phyloP scores from a whole-genome alignment of 805 yeast genomes.

The Saturnispora zaruensis region DNA sequence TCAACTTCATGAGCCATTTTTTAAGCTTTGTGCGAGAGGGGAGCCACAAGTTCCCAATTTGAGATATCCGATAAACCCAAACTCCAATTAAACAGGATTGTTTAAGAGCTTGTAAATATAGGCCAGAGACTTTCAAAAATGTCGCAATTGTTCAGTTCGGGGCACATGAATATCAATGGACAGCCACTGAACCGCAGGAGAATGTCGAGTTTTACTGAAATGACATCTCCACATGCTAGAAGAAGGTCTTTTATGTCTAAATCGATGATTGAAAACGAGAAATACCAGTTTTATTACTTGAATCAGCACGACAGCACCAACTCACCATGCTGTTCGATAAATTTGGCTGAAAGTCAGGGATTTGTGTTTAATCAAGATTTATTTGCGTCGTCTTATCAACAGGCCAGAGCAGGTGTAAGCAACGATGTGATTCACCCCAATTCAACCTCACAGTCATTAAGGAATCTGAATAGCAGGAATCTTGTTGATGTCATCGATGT shows the following conservation, averaged over 20 bases:
- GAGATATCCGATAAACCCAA: background rate
- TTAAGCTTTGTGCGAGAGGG: background rate
- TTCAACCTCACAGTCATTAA: background rate
- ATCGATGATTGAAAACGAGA: slow-evolving; percentile 51
- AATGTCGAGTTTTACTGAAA: slow-evolving; percentile 27
- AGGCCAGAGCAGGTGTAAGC: slow-evolving; percentile 32
- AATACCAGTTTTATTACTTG: slow-evolving; percentile 43
- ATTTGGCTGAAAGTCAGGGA: slow-evolving; percentile 60
- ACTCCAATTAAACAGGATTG: background rate
- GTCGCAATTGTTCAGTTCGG: background rate
- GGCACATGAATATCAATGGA: background rate
- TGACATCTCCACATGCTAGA: slow-evolving; percentile 46
- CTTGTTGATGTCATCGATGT: slow-evolving; percentile 8
- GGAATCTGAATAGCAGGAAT: background rate
- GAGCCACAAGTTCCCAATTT: background rate
- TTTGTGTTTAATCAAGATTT: slow-evolving; percentile 70
- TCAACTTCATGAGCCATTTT: background rate
- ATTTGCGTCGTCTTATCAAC: slow-evolving; percentile 66
- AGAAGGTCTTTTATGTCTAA: slow-evolving; percentile 48
- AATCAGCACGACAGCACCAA: slow-evolving; percentile 16
- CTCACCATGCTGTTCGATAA: slow-evolving; percentile 34
- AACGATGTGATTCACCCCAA: slow-evolving; percentile 11
- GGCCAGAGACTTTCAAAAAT: background rate
- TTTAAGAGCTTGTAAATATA: background rate
- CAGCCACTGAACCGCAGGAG: slow-evolving; percentile 14